Evolutionary conservation across 2,329 filamentous ascomycete genomes (phyloP), one percentile per base, ranked within the genome.

Genomic region (Onygenales sp.): DNA sequence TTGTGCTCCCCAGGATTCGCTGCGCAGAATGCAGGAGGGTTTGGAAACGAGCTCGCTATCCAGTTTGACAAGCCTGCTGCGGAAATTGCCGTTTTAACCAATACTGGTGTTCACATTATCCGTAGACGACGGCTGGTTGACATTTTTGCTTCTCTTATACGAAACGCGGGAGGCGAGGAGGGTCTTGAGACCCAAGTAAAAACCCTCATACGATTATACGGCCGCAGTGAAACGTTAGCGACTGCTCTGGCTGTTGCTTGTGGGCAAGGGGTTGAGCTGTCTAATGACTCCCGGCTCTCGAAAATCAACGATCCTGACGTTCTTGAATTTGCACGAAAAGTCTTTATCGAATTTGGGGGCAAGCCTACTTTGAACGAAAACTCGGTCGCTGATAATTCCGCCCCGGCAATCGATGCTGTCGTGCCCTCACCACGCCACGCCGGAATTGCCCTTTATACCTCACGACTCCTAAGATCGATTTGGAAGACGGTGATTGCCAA

Each of bases 21-120:
- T 8, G 78, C 83, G 0, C 73, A 72, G 9, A 80, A 82, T 31
- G 87, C 88, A 0, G 66, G 83, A 21, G 92, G 91, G 0, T 97
- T 95, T 63, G 91, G 92, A 9, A 98, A 98, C 61, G 93, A 98
- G 70, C 76, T 97, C 53, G 89, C 93, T 1, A 86, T 95, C n/a
- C 94, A 98, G 62, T 98, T 93, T 62, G 93, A 98, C 63, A 79
- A 87, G 55, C 77, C 84, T 0, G 80, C 86, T 0, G 83, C 86
- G 49, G 92, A 98, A 65, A 84, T 97, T 58, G 93, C 92, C 1
- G 83, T 98, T 46, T 77, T 98, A 52, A 97, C 93, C 34, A 95
- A 93, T 62, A 89, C 83, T 11, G 93, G 93, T 2, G 82, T 98
- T 51, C 89, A 96, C 62, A 80, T 95, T 6, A 82, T 97, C 52